Base-by-base conservation (phyloP, 805 yeast genomes). In the Candida golubevii region DNA sequence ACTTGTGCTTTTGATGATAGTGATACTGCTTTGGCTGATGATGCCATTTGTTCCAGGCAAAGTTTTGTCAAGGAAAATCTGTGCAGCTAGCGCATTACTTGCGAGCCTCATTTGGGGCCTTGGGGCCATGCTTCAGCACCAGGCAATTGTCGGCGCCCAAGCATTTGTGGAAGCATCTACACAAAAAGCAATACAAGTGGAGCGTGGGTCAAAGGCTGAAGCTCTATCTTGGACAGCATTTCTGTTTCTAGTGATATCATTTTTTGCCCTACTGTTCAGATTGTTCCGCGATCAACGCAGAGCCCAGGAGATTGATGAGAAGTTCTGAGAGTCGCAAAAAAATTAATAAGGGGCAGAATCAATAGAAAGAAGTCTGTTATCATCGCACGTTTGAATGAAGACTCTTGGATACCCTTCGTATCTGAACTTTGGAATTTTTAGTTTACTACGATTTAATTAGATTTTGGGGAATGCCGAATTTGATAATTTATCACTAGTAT, bases 211-310 rank as follows among this genome's bases (percentile, higher is more conserved):
- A 1, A 70, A 80, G 47, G 83, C 85, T 0, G 71, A 72, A 26
- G 72, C 79, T 0, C 71, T 83, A 75, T 67, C 81, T 0, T 83
- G 88, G 88, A 65, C 75, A 7, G 71, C 79, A 2, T 82, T 83
- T 57, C 53, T 77, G 1, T 75, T 82, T 49, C 47, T 74, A 28
- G 36, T 71, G 5, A 48, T 77, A 2, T 70, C 70, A 7, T 62
- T 72, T 33, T 31, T 41, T 28, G 42, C 46, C 2, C 38, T 38
- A 39, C 38, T 39, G 37, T 38, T 45, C 26, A 39, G 50, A 8
- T 46, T 41, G 39, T 28, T 43, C 23, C 27, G 49, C 15, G 50
- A 46, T 33, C 38, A 37, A 28, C 48, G 44, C 15, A 38, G 42
- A 35, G 23, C 10, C 36, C 37, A 28, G 47, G 35, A 38, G 5